phyloP scores from a whole-genome alignment of 768 basidiomycete genomes.

The Leccinum broughii region DNA sequence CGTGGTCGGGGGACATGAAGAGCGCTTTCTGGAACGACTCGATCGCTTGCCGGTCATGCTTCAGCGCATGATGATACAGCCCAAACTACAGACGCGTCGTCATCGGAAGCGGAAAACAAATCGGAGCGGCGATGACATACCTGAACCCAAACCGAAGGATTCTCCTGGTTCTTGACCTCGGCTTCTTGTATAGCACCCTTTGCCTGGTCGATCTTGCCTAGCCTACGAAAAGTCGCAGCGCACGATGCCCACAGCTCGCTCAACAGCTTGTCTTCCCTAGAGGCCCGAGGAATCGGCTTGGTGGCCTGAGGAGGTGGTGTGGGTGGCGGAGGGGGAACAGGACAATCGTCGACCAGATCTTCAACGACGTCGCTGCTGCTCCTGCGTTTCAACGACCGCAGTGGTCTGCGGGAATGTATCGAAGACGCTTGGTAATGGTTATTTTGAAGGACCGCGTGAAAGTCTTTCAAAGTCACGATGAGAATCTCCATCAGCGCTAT shows the following conservation, averaged over 20 bases:
- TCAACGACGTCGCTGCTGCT: slow-evolving; percentile 36
- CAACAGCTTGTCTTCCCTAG: slow-evolving; percentile 66
- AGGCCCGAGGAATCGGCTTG: slow-evolving; percentile 37
- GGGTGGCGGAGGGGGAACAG: slow-evolving; percentile 35
- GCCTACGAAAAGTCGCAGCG: slow-evolving; percentile 88
- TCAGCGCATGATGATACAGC: slow-evolving; percentile 64
- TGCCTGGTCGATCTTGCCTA: slow-evolving; percentile 88
- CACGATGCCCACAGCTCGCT: slow-evolving; percentile 93
- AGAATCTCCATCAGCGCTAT: slow-evolving; percentile 3
- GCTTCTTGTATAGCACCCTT: slow-evolving; percentile 94
- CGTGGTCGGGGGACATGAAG: slow-evolving; percentile 79
- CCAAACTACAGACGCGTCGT: slow-evolving; percentile 54
- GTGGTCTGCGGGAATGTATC: slow-evolving; percentile 74
- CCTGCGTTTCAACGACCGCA: slow-evolving; percentile 47
- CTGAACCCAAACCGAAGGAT: slow-evolving; percentile 94
- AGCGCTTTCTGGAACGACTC: slow-evolving; percentile 85
- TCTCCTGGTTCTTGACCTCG: slow-evolving; percentile 81
- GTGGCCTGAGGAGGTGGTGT: slow-evolving; percentile 38
- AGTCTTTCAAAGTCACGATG: slow-evolving; percentile 46
- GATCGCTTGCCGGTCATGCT: slow-evolving; percentile 60
- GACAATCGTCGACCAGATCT: slow-evolving; percentile 35
- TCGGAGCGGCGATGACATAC: slow-evolving; percentile 42
- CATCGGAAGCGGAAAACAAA: background rate
- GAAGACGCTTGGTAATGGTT: slow-evolving; percentile 73
- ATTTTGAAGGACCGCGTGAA: slow-evolving; percentile 63